These are phyloP conservation scores for Cladobotryum mycophilum DNA, from an alignment of 2,329 filamentous ascomycete genomes.

Conservation along the genomic window DNA sequence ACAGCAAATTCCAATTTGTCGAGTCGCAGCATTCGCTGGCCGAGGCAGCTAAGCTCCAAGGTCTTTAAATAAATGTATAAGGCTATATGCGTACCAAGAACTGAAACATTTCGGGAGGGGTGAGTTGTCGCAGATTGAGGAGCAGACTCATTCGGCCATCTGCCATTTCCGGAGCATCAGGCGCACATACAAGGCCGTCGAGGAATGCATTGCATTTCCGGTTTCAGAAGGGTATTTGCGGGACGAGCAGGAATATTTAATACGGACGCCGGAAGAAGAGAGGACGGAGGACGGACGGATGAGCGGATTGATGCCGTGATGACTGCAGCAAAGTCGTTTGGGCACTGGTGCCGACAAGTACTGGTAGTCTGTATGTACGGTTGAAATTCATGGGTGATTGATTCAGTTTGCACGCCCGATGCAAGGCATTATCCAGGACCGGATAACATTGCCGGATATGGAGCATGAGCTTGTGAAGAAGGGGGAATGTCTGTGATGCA, in stretches of 20 bases:
- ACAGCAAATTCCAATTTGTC: too few relatives aligned
- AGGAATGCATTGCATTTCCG: conserved; percentile 36
- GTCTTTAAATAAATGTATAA: conserved; percentile 27
- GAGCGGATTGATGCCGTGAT: conserved; percentile 9
- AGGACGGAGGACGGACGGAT: conserved; percentile 17
- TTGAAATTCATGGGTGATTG: too few relatives aligned
- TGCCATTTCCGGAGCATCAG: conserved; percentile 32
- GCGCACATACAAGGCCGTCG: conserved; percentile 34
- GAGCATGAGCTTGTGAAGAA: too few relatives aligned
- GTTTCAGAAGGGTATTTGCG: conserved; percentile 34
- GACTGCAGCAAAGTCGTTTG: neutral
- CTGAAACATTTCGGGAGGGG: conserved; percentile 26
- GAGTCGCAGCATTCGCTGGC: too few relatives aligned
- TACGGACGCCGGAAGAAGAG: conserved; percentile 33
- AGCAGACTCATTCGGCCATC: conserved; percentile 34
- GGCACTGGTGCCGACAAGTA: conserved; percentile 1
- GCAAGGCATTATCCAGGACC: too few relatives aligned
- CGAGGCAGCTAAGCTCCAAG: conserved; percentile 32
- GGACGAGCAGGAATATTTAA: conserved; percentile 28
- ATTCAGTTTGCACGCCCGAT: too few relatives aligned
- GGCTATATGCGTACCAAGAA: conserved; percentile 27
- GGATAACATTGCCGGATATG: too few relatives aligned
- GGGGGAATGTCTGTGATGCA: too few relatives aligned
- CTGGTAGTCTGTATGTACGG: too few relatives aligned
- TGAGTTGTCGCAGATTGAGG: conserved; percentile 30